Base-by-base conservation (phyloP, 352 stramenopile species). In the Pythium folliculosum region DNA sequence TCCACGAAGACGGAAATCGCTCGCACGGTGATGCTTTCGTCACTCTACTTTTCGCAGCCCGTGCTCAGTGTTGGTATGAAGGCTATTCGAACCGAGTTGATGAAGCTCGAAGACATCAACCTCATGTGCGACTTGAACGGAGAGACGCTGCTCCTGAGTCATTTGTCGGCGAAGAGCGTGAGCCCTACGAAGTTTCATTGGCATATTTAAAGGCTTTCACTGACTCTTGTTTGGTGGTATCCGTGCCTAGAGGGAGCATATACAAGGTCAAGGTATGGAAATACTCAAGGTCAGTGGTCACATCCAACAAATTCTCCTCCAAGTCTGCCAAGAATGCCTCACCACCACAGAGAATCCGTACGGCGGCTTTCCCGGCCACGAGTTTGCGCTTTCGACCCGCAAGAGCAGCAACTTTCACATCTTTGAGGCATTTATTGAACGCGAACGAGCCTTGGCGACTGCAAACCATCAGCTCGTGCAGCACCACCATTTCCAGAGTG, bases 331-430 rank as follows among this genome's bases (percentile, higher is more conserved):
- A 5, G 61, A 72, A 9, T 82, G 75, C 58, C 60, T 91, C 16
- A 67, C 70, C 14, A 81, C 65, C 30, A 79, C 53, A 19, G 67
- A 82, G 1, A 67, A 76, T 12, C 43, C 78, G 4, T 71, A 82
- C 21, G 75, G 71, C 8, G 70, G 72, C 1, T 84, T 88, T 50
- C 77, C 80, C 10, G 80, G 77, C 0, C 68, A 88, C 23, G 73
- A 88, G 43, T 87, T 88, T 21, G 78, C 78, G 1, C 30, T 84
- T 5, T 85, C 77, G 5, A 85, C 71, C 7, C 75, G 78, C 5
- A 88, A 83, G 52, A 89, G 82, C 63, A 88, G 78, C 64, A 88
- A 87, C 49, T 84, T 70, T 19, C 73, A 84, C 43, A 76, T 88
- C 19, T 86, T 87, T n/a, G 77, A 87, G 38, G 69, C 65, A 25